Evolutionary conservation across 2,329 filamentous ascomycete genomes (phyloP).

Genomic region (Pseudomassariella vexata): DNA sequence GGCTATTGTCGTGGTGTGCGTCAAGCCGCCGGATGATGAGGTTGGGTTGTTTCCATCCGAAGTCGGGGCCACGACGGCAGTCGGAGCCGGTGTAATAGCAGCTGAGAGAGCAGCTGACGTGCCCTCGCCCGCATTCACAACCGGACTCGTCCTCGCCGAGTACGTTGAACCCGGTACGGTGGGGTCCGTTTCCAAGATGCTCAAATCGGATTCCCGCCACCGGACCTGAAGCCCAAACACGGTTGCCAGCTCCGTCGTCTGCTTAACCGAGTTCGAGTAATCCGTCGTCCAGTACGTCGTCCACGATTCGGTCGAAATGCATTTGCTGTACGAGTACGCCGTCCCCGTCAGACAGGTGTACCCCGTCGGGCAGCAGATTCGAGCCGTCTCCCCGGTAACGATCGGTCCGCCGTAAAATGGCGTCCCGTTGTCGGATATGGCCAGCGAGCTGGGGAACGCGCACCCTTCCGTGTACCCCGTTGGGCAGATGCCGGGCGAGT

Average conservation of each 20-base stretch:
- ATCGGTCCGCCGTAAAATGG: slow-evolving; percentile 1
- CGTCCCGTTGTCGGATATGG: neutral
- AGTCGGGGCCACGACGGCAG: neutral
- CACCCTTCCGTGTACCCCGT: slow-evolving; percentile 4
- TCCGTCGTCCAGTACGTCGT: slow-evolving; percentile 1
- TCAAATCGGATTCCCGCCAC: slow-evolving; percentile 4
- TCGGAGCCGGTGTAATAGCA: neutral
- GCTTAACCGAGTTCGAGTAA: too few relatives aligned
- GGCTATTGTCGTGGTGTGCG: slow-evolving; percentile 1
- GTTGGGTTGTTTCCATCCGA: too few relatives aligned
- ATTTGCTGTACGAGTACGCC: slow-evolving; percentile 1
- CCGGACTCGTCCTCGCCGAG: too few relatives aligned
- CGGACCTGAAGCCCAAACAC: slow-evolving; percentile 1
- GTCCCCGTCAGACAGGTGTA: slow-evolving; percentile 1
- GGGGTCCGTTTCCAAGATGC: slow-evolving; percentile 2
- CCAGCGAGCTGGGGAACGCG: slow-evolving; percentile 1
- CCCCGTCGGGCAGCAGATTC: slow-evolving; percentile 4
- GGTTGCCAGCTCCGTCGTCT: too few relatives aligned
- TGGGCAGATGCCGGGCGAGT: slow-evolving; percentile 6
- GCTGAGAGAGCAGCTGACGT: neutral
- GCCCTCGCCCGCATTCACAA: too few relatives aligned
- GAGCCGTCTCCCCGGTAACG: slow-evolving; percentile 1
- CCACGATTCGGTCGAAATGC: neutral
- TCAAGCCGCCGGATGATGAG: too few relatives aligned
- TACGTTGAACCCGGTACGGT: slow-evolving; percentile 3